Conservation (phyloP, 169 alveolate genomes). For the Plasmodium gaboni region DNA sequence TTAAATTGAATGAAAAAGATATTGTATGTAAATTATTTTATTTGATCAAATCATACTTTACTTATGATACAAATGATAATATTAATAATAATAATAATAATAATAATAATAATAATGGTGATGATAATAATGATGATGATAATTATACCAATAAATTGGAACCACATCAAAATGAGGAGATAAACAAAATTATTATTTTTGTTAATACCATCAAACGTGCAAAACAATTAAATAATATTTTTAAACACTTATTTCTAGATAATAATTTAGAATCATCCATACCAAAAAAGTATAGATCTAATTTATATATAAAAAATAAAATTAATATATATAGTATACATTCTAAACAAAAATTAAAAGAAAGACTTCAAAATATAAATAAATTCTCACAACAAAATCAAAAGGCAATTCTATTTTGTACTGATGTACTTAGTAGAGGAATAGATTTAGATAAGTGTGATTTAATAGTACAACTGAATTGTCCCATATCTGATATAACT, state of each 20-base stretch:
- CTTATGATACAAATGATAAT: not conserved
- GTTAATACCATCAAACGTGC: conserved; percentile 54
- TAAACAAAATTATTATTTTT: conserved; percentile 63
- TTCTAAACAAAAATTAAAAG: conserved; percentile 49
- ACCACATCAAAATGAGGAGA: not conserved
- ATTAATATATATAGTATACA: conserved; percentile 40
- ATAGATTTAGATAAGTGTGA: conserved; percentile 94
- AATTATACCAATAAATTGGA: not conserved
- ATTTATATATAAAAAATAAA: conserved; percentile 18
- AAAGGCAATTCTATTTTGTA: conserved; percentile 90
- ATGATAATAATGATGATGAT: not conserved
- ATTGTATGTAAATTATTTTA: conserved; percentile 42
- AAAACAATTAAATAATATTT: conserved; percentile 21
- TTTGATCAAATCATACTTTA: conserved; percentile 18
- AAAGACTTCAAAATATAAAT: conserved; percentile 36
- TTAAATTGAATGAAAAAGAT: conserved; percentile 51
- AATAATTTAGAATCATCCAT: conserved; percentile 43
- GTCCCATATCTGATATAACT: conserved; percentile 93
- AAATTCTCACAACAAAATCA: conserved; percentile 40
- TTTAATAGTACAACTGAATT: conserved; percentile 93
- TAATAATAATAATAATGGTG: not conserved
- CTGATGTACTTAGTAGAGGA: conserved; percentile 96
- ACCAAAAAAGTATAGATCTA: conserved; percentile 53
- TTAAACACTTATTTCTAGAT: conserved; percentile 40
- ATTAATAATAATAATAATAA: not conserved